Conservation (phyloP, 208 protist species). For the Crithidia mellificae region DNA sequence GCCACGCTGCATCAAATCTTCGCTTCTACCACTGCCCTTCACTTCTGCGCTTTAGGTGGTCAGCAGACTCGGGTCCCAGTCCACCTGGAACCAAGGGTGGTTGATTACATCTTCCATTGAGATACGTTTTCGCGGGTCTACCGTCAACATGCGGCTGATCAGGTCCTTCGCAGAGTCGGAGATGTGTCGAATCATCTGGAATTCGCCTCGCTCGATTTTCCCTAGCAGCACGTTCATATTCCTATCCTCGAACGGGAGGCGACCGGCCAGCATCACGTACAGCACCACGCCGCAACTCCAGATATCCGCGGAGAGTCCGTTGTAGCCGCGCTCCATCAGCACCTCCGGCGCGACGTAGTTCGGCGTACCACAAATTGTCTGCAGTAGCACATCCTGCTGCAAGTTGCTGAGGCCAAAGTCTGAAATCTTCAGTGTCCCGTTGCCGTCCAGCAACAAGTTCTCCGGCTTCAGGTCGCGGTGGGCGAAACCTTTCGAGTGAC, state of each 20-base stretch:
- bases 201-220: slow-evolving; percentile 93
- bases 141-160: slow-evolving; percentile 78
- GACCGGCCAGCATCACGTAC: slow-evolving; percentile 95
- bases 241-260: slow-evolving; percentile 91
- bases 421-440: slow-evolving; percentile 87
- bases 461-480: slow-evolving; percentile 93
- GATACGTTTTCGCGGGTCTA: slow-evolving; percentile 84
- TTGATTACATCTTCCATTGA: slow-evolving; percentile 89
- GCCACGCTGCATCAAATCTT: too few relatives aligned
- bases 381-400: slow-evolving; percentile 74
- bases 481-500: slow-evolving; percentile 87
- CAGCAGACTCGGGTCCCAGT: slow-evolving; percentile 65
- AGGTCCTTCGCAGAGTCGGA: slow-evolving; percentile 66
- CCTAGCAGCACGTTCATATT: slow-evolving; percentile 91
- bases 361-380: slow-evolving; percentile 92
- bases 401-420: slow-evolving; percentile 93
- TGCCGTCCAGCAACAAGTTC: slow-evolving; percentile 85
- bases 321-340: slow-evolving; percentile 91
- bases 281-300: slow-evolving; percentile 96
- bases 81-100: slow-evolving; percentile 87
- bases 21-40: too few relatives aligned
- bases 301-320: slow-evolving; percentile 94
- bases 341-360: slow-evolving; percentile 95
- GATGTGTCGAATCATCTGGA: slow-evolving; percentile 84
- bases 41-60: slow-evolving; percentile 14